Conservation (phyloP, 2,329 filamentous ascomycete genomes). For the Septoria linicola region DNA sequence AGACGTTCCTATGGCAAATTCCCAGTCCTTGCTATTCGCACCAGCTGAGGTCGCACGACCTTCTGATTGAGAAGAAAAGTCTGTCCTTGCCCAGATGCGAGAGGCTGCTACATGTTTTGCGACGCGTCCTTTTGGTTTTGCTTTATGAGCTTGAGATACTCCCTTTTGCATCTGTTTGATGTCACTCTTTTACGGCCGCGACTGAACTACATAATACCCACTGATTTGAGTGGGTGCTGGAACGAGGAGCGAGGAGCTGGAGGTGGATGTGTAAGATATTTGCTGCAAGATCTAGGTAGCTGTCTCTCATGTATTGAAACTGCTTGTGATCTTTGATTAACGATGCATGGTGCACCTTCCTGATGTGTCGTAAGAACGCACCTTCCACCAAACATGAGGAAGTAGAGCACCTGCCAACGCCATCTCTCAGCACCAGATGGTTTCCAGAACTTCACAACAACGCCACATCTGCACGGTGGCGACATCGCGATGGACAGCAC, state of each 20-base stretch:
- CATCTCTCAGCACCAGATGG: neutral
- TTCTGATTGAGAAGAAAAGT: slow-evolving; percentile 15
- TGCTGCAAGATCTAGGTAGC: slow-evolving; percentile 5
- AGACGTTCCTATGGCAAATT: slow-evolving; percentile 24
- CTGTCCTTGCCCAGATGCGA: slow-evolving; percentile 10
- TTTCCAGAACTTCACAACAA: neutral
- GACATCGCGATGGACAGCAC: slow-evolving; percentile 66
- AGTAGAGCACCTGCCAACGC: too few relatives aligned
- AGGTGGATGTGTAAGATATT: slow-evolving; percentile 10
- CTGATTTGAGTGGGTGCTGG: neutral
- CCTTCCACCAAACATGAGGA: too few relatives aligned
- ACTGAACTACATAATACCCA: slow-evolving; percentile 7
- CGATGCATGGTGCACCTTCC: too few relatives aligned
- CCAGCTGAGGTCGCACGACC: slow-evolving; percentile 16
- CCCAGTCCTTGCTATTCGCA: slow-evolving; percentile 22
- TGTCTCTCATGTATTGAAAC: slow-evolving; percentile 6
- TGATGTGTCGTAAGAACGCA: neutral
- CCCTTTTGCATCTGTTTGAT: slow-evolving; percentile 23
- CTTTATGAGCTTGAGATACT: slow-evolving; percentile 23
- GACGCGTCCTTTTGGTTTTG: neutral
- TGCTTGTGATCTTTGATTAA: too few relatives aligned
- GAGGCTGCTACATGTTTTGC: neutral
- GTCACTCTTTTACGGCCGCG: slow-evolving; percentile 24
- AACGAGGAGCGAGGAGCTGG: neutral
- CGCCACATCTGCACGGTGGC: neutral